Evolutionary conservation across 1,139 yeast species (phyloP), one percentile per base, ranked within the genome.

Genomic region (Meyerozyma elateridarum): DNA sequence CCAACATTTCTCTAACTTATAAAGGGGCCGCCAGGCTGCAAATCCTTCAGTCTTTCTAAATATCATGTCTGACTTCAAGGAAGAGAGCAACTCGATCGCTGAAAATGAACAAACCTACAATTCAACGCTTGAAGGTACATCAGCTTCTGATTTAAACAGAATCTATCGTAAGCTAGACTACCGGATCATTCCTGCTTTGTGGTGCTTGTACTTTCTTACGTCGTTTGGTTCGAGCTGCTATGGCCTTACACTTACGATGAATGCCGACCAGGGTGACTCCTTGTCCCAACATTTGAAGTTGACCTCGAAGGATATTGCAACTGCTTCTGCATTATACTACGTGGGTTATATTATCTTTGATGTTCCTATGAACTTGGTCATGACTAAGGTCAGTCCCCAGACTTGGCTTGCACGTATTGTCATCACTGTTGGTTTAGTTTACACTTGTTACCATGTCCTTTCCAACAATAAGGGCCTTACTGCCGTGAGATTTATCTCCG

Each of bases 331-430:
- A 0, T 64, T 85, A 30, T 81, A 82, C 61, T 85, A 78, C 46
- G 95, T 85, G 19, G 95, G 91, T 4, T 83, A 74, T 53, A 85
- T 85, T 43, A 62, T 85, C 30, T 85, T 85, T 50, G 95, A 85
- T 55, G 79, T 85, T 20, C 95, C 95, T 15, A 84, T 85, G 91
- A 85, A 85, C 56, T 67, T 85, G 48, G 58, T 77, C 33, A 85
- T 85, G 94, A 85, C 95, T n/a, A 66, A 69, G 38, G 73, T 85
- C 8, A 79, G 88, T 25, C 94, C 95, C 1, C 93, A 85, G 48
- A 72, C 85, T 2, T 85, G 95, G 95, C 62, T 85, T 39, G 70
- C 87, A 4, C 74, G 95, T 56, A 85, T 83, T 44, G 82, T 84
- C 19, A 64, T 83, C 30, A 68, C 85, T 15, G 85, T 85, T 24